Evolutionary conservation across 1,139 yeast genomes (phyloP), one percentile per base, ranked within the genome.

Genomic region (Zhuliangozyma parablackwelliae): DNA sequence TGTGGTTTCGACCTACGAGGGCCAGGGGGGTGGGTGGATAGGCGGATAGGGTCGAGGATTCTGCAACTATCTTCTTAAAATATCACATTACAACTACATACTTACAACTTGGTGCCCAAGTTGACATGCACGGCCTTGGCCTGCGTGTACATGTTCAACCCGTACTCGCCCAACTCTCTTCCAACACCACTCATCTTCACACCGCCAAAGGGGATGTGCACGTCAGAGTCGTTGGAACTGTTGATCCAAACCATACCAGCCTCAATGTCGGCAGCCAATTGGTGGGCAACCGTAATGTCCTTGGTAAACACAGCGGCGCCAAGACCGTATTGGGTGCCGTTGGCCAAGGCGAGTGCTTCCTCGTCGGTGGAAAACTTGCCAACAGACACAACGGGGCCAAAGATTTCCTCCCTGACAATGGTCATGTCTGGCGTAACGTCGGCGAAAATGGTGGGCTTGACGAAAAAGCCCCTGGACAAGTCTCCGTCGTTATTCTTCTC

Each of bases 131-230:
- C 76, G 20, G 95, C 83, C 68, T 88, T 88, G 41, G 82, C 79
- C 56, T 83, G 87, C 28, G 94, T 80, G 65, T 87, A 88, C 47
- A 79, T 74, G 40, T 74, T 69, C 41, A 88, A 70, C 43, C 96
- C 96, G 53, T 82, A 80, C 56, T 82, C 83, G 41, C 96, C 96
- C 49, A 88, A 72, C 64, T 88, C 96, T 58, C 95, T 78, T 40
- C 96, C 96, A 46, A 85, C 73, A 49, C 96, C 96, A 52, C 87
- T 77, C 80, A 78, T 72, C 68, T 88, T 88, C 31, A 69, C 74
- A 37, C 76, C 76, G 27, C 96, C 96, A 56, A 88, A 88, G 43
- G 96, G 96, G 46, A 85, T 71, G 49, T 78, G 80, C 41, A 69
- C 61, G 52, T 82, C 90, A 37, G 86, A 80, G 57, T 85, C 92